Evolutionary conservation across 805 yeast species (phyloP).

Genomic region (Lachancea sp.): DNA sequence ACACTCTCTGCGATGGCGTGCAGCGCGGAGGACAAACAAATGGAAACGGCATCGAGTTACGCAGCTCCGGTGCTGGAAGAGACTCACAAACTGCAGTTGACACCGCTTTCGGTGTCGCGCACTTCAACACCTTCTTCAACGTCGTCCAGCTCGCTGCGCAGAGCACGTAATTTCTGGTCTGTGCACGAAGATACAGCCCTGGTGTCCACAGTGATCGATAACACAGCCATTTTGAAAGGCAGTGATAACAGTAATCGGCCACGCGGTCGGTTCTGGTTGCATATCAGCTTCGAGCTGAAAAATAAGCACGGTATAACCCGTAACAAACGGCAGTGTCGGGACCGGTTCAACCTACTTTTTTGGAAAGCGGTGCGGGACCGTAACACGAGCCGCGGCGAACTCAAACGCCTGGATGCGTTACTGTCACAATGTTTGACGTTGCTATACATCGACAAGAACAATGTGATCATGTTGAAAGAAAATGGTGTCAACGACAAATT

Average conservation of each 20-base stretch:
- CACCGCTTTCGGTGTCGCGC: not conserved
- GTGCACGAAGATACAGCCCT: slow-evolving; percentile 6
- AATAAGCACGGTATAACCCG: slow-evolving; percentile 3
- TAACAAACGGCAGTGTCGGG: slow-evolving; percentile 9
- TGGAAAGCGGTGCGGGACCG: slow-evolving; percentile 8
- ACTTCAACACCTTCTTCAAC: not conserved
- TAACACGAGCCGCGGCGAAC: slow-evolving; percentile 1
- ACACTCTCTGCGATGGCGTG: slow-evolving; percentile 7
- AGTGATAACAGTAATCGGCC: slow-evolving; percentile 3
- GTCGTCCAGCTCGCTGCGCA: not conserved
- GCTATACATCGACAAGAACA: slow-evolving; percentile 6
- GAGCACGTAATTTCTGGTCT: slow-evolving; percentile 8
- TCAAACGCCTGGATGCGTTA: slow-evolving; percentile 3
- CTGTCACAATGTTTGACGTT: slow-evolving; percentile 5
- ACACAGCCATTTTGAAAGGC: slow-evolving; percentile 2
- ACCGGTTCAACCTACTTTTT: slow-evolving; percentile 8
- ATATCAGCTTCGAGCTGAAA: slow-evolving; percentile 5
- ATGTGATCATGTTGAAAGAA: slow-evolving; percentile 7
- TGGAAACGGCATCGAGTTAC: not conserved
- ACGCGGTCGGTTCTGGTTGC: slow-evolving; percentile 8
- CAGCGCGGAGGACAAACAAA: slow-evolving; percentile 2
- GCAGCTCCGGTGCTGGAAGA: not conserved
- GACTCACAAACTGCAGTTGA: not conserved
- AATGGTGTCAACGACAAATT: not conserved
- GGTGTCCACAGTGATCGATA: slow-evolving; percentile 5